A percentile compares a stretch with the other conserved stretches of the same genome.
Evolutionary conservation across 257 asterid species (phyloP).

Genomic region (Prunella vulgaris): DNA sequence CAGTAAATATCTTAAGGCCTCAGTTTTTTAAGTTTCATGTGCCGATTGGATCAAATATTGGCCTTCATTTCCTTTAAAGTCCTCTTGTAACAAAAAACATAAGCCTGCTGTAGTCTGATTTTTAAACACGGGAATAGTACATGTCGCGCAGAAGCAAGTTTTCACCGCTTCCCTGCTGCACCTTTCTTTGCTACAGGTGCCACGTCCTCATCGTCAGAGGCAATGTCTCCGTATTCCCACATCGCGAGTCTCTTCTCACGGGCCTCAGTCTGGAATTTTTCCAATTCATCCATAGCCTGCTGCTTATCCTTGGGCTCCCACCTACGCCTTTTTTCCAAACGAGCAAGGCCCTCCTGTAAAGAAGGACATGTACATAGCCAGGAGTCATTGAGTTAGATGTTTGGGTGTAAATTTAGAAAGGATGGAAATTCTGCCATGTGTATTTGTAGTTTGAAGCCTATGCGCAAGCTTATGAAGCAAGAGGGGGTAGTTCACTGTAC

Average conservation of each 20-base stretch:
- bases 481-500: constrained; percentile 24
- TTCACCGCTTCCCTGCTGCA: constrained; percentile 71
- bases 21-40: constrained; percentile 26
- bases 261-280: constrained; percentile 73
- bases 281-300: constrained; percentile 64
- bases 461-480: not conserved
- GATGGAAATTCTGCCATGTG: no score
- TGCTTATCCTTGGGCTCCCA: constrained; percentile 65
- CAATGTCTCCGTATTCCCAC: constrained; percentile 98
- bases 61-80: constrained; percentile 18
- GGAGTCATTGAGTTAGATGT: not conserved
- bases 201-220: constrained; percentile 83
- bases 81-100: constrained; percentile 21
- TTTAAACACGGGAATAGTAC: constrained; percentile 25
- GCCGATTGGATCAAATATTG: constrained; percentile 21
- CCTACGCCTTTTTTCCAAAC: constrained; percentile 90
- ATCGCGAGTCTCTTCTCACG: constrained; percentile 60
- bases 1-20: constrained; percentile 22
- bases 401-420: no score
- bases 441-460: no score
- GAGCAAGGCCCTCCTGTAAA: constrained; percentile 86
- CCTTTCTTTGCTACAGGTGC: constrained; percentile 60
- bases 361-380: not conserved
- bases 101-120: constrained; percentile 31
- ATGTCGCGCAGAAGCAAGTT: constrained; percentile 26